Base-by-base conservation (phyloP, 257 asterid species). In the Oldenlandia corymbosa region DNA sequence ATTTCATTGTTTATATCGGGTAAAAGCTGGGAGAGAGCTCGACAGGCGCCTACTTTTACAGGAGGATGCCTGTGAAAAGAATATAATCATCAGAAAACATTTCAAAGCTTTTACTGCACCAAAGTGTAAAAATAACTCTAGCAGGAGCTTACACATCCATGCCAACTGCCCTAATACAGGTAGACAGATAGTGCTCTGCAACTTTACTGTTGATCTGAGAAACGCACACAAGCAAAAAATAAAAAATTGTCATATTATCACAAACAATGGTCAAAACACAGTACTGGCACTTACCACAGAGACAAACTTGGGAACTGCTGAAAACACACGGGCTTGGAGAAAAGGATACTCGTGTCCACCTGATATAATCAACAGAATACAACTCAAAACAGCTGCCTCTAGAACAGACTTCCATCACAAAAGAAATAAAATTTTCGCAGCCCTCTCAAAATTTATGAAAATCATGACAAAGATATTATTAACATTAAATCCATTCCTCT, bases 41-140 rank as follows among this genome's bases (percentile, higher is more conserved):
- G 87, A 76, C 99, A 92, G 54, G 95, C 95, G 72, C 99, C 97
- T 67, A 89, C 96, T 80, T 87, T 92, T 68, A 87, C 99, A 65
- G 96, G 87, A 63, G 96, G 95, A 63, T 89, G 87, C 65, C 99
- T 92, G 76, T 65, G 73, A 69, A 68, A 60, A 71, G 71, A 64
- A 67, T 26, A 58, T 72, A 67, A 58, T 59, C 32, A 57, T 58
- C 50, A 61, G 24, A 21, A 21, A 50, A 26, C 46, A 56, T 57
- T 32, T 30, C 31, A 52, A 60, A 63, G 43, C 55, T 65, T 36
- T 9, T 34, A 34, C 62, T 57, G 18, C 24, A 47, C 16, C 54
- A 53, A 65, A 69, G 46, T 34, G 37, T 55, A 10, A 65, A 64
- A 53, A 55, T 43, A 39, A 66, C 54, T 73, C 51, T 55, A 55